These are phyloP conservation scores for Ceratobasidium sp. DNA, from an alignment of 1,284 basidiomycete genomes.

Conservation along the genomic window DNA sequence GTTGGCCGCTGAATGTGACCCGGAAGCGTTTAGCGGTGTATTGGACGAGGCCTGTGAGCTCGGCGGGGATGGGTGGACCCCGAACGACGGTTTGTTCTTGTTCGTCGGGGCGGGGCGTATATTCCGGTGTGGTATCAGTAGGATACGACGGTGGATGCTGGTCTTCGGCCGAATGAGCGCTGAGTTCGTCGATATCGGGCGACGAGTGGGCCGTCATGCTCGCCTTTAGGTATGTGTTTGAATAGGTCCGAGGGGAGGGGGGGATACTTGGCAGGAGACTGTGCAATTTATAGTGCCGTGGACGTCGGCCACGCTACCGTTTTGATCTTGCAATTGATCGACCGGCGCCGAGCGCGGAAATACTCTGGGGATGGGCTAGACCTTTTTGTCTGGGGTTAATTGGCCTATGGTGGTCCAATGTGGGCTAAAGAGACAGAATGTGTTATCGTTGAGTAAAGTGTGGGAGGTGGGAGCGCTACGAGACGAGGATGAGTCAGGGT, in stretches of 20 bases:
- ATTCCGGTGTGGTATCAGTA: conserved; percentile 30
- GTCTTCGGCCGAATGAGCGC: conserved; percentile 27
- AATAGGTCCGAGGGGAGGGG: neutral
- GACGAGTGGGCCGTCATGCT: conserved; percentile 31
- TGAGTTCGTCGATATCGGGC: conserved; percentile 27
- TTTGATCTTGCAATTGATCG: neutral
- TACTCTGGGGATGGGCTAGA: no score
- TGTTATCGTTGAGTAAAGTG: neutral
- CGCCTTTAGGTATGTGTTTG: neutral
- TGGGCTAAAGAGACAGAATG: neutral
- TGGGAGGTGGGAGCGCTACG: no score
- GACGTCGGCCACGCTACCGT: no score
- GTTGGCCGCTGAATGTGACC: conserved; percentile 35
- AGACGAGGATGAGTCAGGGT: no score
- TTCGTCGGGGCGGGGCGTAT: conserved; percentile 32
- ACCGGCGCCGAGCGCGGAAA: neutral
- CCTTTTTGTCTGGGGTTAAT: neutral
- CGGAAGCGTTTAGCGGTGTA: conserved; percentile 36
- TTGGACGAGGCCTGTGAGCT: conserved; percentile 25
- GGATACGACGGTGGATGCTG: conserved; percentile 38
- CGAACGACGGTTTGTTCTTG: conserved; percentile 37
- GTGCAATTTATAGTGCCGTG: conserved; percentile 10
- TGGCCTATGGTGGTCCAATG: neutral
- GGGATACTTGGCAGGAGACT: neutral
- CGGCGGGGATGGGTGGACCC: conserved; percentile 33